Percentiles rank a stretch among this genome's conserved stretches.
Conservation (phyloP, 1,139 yeast genomes). For the Pichia sp. region DNA sequence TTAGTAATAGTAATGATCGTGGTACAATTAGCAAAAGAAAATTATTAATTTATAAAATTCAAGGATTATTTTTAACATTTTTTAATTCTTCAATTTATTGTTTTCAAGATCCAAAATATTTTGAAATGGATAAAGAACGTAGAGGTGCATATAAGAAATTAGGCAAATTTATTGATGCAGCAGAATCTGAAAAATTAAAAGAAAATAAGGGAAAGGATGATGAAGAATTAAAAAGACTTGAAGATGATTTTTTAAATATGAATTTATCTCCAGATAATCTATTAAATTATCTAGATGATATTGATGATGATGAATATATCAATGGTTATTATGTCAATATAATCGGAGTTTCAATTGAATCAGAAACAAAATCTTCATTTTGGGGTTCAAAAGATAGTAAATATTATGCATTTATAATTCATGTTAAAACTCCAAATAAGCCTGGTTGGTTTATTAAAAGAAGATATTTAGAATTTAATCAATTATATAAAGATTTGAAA, state of each 20-base stretch:
- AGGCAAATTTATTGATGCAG: slow-evolving; percentile 41
- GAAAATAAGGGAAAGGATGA: slow-evolving; percentile 20
- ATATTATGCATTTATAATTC: slow-evolving; percentile 39
- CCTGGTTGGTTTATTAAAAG: slow-evolving; percentile 48
- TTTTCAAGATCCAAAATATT: slow-evolving; percentile 49
- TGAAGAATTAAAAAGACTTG: neutral
- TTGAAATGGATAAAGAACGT: slow-evolving; percentile 26
- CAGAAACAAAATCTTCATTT: slow-evolving; percentile 21
- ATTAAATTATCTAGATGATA: slow-evolving; percentile 7
- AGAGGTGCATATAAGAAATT: slow-evolving; percentile 46
- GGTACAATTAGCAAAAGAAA: slow-evolving; percentile 69
- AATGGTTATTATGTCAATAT: slow-evolving; percentile 62
- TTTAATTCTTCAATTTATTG: slow-evolving; percentile 74
- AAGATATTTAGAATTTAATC: slow-evolving; percentile 60
- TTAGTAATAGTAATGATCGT: slow-evolving; percentile 65
- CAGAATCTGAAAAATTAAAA: slow-evolving; percentile 20
- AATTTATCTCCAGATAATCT: slow-evolving; percentile 2
- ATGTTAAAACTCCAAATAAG: slow-evolving; percentile 32
- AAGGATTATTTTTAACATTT: slow-evolving; percentile 57
- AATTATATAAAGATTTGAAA: slow-evolving; percentile 46
- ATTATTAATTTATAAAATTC: slow-evolving; percentile 53
- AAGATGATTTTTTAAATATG: slow-evolving; percentile 6
- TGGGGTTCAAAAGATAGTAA: slow-evolving; percentile 22
- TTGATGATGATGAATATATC: slow-evolving; percentile 36
- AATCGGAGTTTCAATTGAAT: slow-evolving; percentile 46